Conservation (phyloP, 352 stramenopile species). For the Blastocystis sp. region DNA sequence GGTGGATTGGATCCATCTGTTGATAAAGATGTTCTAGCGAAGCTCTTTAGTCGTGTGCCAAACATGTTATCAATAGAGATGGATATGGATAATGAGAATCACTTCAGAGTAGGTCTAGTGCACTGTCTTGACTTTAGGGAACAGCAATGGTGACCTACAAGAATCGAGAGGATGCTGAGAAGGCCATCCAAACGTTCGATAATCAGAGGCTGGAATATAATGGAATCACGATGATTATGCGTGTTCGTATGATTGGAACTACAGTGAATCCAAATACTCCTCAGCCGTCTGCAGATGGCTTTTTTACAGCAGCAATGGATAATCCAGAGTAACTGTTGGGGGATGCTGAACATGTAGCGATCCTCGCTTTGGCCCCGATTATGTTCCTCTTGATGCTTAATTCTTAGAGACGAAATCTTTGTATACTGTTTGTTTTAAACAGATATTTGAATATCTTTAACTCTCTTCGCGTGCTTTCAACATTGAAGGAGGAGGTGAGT, state of each 20-base stretch:
- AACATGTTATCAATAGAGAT: not conserved
- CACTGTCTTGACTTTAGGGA: not conserved
- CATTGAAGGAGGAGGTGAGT: not conserved
- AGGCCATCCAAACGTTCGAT: slow-evolving; percentile 29
- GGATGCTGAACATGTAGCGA: not conserved
- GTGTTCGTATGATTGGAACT: slow-evolving; percentile 26
- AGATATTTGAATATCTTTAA: not conserved
- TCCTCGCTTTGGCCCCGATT: slow-evolving; percentile 29
- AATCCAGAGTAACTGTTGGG: not conserved
- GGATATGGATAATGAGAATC: slow-evolving; percentile 8
- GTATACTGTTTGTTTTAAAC: not conserved
- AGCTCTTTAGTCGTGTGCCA: not conserved
- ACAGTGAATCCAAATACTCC: not conserved
- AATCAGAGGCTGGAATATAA: slow-evolving; percentile 6
- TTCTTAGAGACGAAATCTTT: not conserved
- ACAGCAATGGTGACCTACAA: not conserved
- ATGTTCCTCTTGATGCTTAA: not conserved
- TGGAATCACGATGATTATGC: slow-evolving; percentile 9
- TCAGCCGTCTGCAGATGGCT: not conserved
- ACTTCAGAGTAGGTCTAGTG: not conserved
- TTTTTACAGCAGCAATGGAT: slow-evolving; percentile 17
- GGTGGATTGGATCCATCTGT: slow-evolving; percentile 35
- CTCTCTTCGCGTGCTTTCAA: not conserved
- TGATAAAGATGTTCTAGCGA: slow-evolving; percentile 6
- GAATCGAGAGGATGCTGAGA: not conserved